These are phyloP conservation scores for Rhytidiadelphus loreus DNA, from an alignment of 225 moss, liverwort and hornwort genomes.

Conservation along the genomic window DNA sequence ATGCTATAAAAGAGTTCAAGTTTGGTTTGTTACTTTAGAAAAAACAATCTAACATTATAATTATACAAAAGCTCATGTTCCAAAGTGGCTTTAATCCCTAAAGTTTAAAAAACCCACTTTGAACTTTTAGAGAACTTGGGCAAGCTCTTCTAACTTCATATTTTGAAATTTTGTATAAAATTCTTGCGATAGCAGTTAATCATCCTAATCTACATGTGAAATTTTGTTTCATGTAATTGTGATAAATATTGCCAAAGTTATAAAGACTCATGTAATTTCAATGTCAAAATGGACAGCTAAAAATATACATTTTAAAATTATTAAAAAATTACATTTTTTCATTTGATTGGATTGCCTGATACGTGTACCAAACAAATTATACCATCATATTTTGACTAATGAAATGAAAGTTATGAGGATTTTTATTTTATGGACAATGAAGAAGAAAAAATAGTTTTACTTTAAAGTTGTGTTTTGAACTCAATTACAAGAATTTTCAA, in stretches of 20 bases:
- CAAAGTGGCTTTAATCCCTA: too few relatives aligned
- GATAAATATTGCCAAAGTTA: background rate
- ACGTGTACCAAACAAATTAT: too few relatives aligned
- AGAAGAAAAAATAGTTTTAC: accelerated
- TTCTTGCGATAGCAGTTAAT: background rate
- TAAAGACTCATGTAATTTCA: too few relatives aligned
- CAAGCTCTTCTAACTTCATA: background rate
- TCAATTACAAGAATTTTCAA: background rate
- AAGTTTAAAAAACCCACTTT: background rate
- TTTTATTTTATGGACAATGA: background rate
- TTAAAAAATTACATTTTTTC: too few relatives aligned
- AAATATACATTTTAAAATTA: background rate
- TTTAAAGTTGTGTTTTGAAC: accelerated
- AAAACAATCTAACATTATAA: too few relatives aligned
- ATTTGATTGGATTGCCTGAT: background rate
- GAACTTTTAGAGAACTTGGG: background rate
- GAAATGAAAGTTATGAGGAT: background rate
- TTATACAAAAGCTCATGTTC: too few relatives aligned
- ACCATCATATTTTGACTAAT: background rate
- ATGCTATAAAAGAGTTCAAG: too few relatives aligned
- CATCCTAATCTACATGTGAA: background rate
- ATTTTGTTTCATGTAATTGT: background rate
- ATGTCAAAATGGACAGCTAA: background rate
- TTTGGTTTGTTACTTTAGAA: too few relatives aligned
- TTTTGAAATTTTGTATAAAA: background rate